Percentiles rank a stretch among this genome's conserved stretches.
Conservation (phyloP, 192 early-diverging fungal genomes). For the Entrophospora sp. region DNA sequence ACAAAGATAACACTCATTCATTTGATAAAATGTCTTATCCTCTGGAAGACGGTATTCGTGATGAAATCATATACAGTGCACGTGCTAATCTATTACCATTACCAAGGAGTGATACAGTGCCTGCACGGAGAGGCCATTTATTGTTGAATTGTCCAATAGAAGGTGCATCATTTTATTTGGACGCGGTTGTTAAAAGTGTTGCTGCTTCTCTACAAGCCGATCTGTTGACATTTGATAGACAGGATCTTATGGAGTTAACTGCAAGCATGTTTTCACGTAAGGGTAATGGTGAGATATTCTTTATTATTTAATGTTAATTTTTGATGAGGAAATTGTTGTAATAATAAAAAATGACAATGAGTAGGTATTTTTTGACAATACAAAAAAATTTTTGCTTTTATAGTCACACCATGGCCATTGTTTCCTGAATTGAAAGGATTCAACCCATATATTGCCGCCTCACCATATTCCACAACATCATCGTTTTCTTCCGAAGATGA, state of each 20-base stretch:
- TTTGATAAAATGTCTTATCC: slow-evolving; percentile 14
- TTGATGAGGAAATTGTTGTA: neutral
- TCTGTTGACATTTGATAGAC: slow-evolving; percentile 51
- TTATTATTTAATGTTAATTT: slow-evolving; percentile 1
- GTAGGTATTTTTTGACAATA: too few relatives aligned
- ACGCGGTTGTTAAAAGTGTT: slow-evolving; percentile 16
- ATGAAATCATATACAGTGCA: slow-evolving; percentile 20
- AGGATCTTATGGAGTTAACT: slow-evolving; percentile 47
- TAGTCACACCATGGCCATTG: slow-evolving; percentile 19
- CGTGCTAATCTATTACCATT: slow-evolving; percentile 11
- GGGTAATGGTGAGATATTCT: slow-evolving; percentile 18
- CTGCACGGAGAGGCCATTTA: slow-evolving; percentile 16
- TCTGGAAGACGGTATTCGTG: slow-evolving; percentile 13
- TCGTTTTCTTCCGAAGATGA: slow-evolving; percentile 26
- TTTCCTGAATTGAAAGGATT: slow-evolving; percentile 21
- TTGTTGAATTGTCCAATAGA: slow-evolving; percentile 18
- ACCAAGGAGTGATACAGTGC: neutral
- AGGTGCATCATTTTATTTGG: slow-evolving; percentile 18
- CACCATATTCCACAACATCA: slow-evolving; percentile 18
- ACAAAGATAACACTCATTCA: neutral
- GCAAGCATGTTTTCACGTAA: slow-evolving; percentile 30
- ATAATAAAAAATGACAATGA: too few relatives aligned
- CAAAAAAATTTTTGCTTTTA: slow-evolving; percentile 15
- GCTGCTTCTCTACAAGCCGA: slow-evolving; percentile 34
- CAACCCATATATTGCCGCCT: slow-evolving; percentile 22